Evolutionary conservation across 306 rosid species (phyloP), one percentile per base, ranked within the genome.

Genomic region (Mucuna pruriens): DNA sequence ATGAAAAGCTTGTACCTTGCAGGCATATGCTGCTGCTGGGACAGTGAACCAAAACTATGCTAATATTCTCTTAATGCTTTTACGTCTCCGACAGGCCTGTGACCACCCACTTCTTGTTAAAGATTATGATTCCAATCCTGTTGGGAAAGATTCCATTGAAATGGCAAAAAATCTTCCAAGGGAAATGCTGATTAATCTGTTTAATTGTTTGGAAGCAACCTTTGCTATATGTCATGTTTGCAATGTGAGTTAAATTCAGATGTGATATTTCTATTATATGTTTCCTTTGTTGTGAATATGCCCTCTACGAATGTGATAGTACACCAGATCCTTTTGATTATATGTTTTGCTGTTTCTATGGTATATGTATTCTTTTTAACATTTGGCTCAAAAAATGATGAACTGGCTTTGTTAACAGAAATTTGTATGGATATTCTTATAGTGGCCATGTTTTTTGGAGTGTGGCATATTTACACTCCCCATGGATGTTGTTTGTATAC

Each of bases 11-110:
- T 70, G 60, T 78, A 44, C 42, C 46, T 72, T 88, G 82, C 91
- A 95, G 99, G 99, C 99, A 52, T 95, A 95, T 92, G 99, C 99
- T 39, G 99, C 98, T 69, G 99, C 99, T 79, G 99, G 99, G 57
- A 95, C 99, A 26, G 92, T 95, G 52, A 93, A 89, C 85, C 99
- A 95, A 87, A 95, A 95, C 84, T 95, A 95, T 84, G 99, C 99
- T 70, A 95, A 93, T 88, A 95, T 95, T 85, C 93, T 95, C 49
- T 78, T 93, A 85, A 93, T 95, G 99, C 98, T 95, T 80, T 83
- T 93, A 77, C 99, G 98, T 73, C 98, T 95, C 71, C 94, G 99
- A 44, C 99, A 95, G 86, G 99, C 98, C 85, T 95, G 99, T 80
- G 98, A 95, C 75, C 99, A 95, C 55, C 99, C 99, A 1, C 87